Base-by-base conservation (phyloP, 768 basidiomycete species). In the Tylopilus balloui region DNA sequence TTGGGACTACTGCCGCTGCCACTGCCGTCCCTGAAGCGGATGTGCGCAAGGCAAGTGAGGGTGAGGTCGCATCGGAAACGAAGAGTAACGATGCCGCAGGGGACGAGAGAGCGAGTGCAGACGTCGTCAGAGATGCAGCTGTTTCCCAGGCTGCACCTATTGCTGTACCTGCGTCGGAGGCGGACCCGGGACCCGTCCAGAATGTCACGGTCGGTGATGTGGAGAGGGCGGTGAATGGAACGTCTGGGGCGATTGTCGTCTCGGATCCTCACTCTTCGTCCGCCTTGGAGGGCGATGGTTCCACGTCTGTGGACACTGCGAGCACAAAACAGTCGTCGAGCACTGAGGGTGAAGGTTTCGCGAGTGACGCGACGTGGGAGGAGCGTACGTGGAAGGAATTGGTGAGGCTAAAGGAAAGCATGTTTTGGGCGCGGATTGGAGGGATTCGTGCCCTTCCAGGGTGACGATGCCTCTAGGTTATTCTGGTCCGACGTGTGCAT, bases 381-480 rank as follows among this genome's bases (percentile, higher is more conserved):
- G 90, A 92, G 63, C 75, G 82, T 43, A 83, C 86, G 17, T 92
- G 89, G 88, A 85, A 83, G 59, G 86, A 90, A 68, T 63, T 93
- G 17, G 74, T 81, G 15, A 74, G 74, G 37, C 64, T 93, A 54
- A 78, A 81, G 51, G 88, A 92, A 64, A 84, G 87, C 36, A 86
- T 92, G 87, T 92, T 88, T 64, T 92, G 82, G 85, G 86, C 89
- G 19, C 71, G 91, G 46, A 68, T 90, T 40, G 90, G 90, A 1
- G 81, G 76, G 6, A 45, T 71, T 45, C 60, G 61, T 37, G 39
- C 48, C 8, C 42, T 39, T 32, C 48, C 45, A 20, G 49, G 17
- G 12, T 53, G 49, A 38, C n/a, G 29, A 9, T 23, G 34, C 17
- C 34, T 17, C n/a, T 9, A n/a, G 14, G 17, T 17, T 34, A 8